phyloP scores from a whole-genome alignment of 2,329 filamentous ascomycete genomes.

The Beauveria scarabaeidicola region DNA sequence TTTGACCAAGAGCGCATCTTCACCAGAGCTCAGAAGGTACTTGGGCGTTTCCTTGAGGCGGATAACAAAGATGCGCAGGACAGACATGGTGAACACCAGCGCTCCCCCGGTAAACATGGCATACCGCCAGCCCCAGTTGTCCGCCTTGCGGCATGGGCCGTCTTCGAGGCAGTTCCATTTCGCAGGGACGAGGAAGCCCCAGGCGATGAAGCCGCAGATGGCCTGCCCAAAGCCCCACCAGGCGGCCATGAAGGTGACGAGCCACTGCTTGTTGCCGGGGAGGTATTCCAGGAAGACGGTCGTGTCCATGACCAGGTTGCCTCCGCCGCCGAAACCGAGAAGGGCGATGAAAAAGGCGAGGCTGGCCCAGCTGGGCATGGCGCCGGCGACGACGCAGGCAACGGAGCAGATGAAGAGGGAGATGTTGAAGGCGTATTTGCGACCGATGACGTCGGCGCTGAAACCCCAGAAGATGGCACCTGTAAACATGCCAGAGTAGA shows the following conservation, averaged over 20 bases:
- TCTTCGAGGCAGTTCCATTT: slow-evolving; percentile 30
- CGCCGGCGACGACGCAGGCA: slow-evolving; percentile 53
- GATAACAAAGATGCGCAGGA: slow-evolving; percentile 37
- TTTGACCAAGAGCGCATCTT: slow-evolving; percentile 40
- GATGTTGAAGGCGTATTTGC: slow-evolving; percentile 60
- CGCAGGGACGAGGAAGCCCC: slow-evolving; percentile 41
- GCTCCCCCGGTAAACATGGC: slow-evolving; percentile 37
- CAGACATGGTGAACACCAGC: slow-evolving; percentile 34
- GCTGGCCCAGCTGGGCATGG: slow-evolving; percentile 56
- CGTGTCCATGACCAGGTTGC: slow-evolving; percentile 43
- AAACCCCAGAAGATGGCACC: slow-evolving; percentile 63
- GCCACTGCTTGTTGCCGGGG: slow-evolving; percentile 37
- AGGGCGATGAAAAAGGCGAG: slow-evolving; percentile 56
- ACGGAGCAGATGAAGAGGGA: slow-evolving; percentile 54
- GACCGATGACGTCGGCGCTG: slow-evolving; percentile 58
- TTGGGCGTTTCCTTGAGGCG: slow-evolving; percentile 41
- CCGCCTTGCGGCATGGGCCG: slow-evolving; percentile 35
- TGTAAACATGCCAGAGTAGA: slow-evolving; percentile 46
- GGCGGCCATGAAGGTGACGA: slow-evolving; percentile 35
- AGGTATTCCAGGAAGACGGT: slow-evolving; percentile 45
- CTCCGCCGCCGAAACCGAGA: slow-evolving; percentile 51
- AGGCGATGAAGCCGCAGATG: slow-evolving; percentile 35
- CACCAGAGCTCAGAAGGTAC: slow-evolving; percentile 36
- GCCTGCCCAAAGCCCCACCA: slow-evolving; percentile 47
- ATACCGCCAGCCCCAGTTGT: slow-evolving; percentile 44